Conservation (phyloP, 176 grass and related monocot species). For the Triticum aestivum region IWGSC_CS_RefSeq_v2.1 NC_057798.1:19110627-19111126, state of each 20-base stretch:
- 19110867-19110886: slow-evolving; percentile 26
- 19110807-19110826: slow-evolving; percentile 42
- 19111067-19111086: too few species aligned
- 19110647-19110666: slow-evolving; percentile 55
- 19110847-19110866: slow-evolving; percentile 7
- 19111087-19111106: too few species aligned
- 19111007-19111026: background rate
- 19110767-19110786: background rate
- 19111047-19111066: too few species aligned
- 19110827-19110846: slow-evolving; percentile 21
- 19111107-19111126: too few species aligned
- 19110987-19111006: background rate
- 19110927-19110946: slow-evolving; percentile 38
- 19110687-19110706: background rate
- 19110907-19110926: slow-evolving; percentile 3
- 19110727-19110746: slow-evolving; percentile 41
- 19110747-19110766: slow-evolving; percentile 13
- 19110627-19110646: slow-evolving; percentile 61
- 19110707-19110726: slow-evolving; percentile 48
- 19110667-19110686: background rate
- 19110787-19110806: slow-evolving; percentile 45
- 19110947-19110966: background rate
- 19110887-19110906: slow-evolving; percentile 25
- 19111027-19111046: too few species aligned
- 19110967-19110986: background rate